These are phyloP conservation scores for Bidens hawaiensis DNA, from an alignment of 140 eudicot genomes.

Conservation along the genomic window DNA sequence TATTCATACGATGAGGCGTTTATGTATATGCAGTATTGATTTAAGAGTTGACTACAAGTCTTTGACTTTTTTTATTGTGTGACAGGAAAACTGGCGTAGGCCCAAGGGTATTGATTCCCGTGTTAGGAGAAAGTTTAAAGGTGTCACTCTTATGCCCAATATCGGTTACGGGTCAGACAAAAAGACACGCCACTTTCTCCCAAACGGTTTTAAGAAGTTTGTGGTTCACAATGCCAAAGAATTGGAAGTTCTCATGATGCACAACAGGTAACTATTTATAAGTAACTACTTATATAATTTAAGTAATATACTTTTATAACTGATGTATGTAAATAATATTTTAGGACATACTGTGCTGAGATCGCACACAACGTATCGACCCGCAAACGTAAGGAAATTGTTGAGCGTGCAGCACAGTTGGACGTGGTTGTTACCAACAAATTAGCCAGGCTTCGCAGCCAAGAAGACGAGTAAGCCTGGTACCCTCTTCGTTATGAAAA, in stretches of 20 bases:
- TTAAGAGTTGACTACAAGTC: background rate
- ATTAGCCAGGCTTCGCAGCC: slow-evolving; percentile 67
- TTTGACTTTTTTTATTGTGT: background rate
- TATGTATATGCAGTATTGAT: background rate
- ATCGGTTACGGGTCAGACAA: slow-evolving; percentile 75
- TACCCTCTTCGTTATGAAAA: background rate
- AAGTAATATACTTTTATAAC: background rate
- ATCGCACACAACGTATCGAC: slow-evolving; percentile 73
- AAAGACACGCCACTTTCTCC: slow-evolving; percentile 64
- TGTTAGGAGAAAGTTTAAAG: slow-evolving; percentile 77
- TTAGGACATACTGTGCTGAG: slow-evolving; percentile 72
- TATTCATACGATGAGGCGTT: background rate
- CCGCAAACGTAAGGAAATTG: slow-evolving; percentile 63
- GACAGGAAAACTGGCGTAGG: slow-evolving; percentile 70
- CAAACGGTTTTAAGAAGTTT: slow-evolving; percentile 73
- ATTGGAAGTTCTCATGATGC: slow-evolving; percentile 71
- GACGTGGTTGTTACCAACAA: slow-evolving; percentile 75
- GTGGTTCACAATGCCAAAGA: slow-evolving; percentile 66
- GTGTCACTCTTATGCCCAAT: slow-evolving; percentile 69
- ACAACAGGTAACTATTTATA: slow-evolving; percentile 81
- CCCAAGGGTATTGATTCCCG: slow-evolving; percentile 85
- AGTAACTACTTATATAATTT: too few relatives aligned
- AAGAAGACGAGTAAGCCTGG: slow-evolving; percentile 56
- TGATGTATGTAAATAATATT: background rate
- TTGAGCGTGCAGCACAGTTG: slow-evolving; percentile 75